These are phyloP conservation scores for Penicillium pancosmium DNA, from an alignment of 495 filamentous ascomycete species.

Conservation along the genomic window DNA sequence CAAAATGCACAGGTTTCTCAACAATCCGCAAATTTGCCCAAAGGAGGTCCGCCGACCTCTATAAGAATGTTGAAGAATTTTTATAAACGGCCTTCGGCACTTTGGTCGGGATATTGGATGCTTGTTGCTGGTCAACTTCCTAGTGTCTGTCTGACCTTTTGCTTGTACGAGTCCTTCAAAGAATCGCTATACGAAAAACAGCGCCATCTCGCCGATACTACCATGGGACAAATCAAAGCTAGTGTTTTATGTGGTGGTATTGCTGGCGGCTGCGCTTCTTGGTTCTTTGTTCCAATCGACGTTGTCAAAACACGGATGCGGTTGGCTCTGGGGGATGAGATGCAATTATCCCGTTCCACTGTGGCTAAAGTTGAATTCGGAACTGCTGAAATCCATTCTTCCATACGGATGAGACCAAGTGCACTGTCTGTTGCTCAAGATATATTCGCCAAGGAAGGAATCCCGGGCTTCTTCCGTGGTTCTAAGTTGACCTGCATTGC, in stretches of 20 bases:
- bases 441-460: slow-evolving; percentile 11
- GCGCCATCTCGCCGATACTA: not conserved
- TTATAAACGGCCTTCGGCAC: not conserved
- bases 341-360: not conserved
- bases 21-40: not conserved
- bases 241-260: slow-evolving; percentile 7
- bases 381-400: not conserved
- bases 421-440: slow-evolving; percentile 8
- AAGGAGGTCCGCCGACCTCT: not conserved
- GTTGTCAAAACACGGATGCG: slow-evolving; percentile 18
- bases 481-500: slow-evolving; percentile 14
- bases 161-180: slow-evolving; percentile 16
- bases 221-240: slow-evolving; percentile 1
- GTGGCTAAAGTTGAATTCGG: not conserved
- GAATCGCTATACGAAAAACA: slow-evolving; percentile 8
- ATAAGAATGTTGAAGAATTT: slow-evolving; percentile 9
- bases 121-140: slow-evolving; percentile 16
- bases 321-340: slow-evolving; percentile 10
- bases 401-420: not conserved
- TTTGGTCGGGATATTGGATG: slow-evolving; percentile 14
- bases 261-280: slow-evolving; percentile 13
- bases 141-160: slow-evolving; percentile 14
- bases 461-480: slow-evolving; percentile 15
- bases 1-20: slow-evolving; percentile 20
- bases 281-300: slow-evolving; percentile 16